Conservation (phyloP, 2,329 filamentous ascomycete species). For the Plectosphaerella cucumerina region DNA sequence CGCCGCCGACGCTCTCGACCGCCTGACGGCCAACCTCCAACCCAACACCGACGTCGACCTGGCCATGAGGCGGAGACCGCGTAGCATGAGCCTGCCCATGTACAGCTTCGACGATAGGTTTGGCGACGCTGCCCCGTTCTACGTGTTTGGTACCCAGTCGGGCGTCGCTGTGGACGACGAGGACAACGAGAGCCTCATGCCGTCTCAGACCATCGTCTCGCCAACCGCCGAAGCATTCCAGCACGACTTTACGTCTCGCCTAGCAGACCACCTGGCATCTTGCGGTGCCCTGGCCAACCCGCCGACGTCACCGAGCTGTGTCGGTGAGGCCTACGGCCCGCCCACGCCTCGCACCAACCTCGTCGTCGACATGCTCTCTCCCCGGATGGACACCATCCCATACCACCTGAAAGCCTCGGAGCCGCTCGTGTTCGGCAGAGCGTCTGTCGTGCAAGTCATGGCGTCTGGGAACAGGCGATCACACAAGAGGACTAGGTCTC, state of each 20-base stretch:
- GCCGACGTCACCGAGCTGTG: constrained; percentile 24
- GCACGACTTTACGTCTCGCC: too few species aligned
- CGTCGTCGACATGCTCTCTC: constrained; percentile 21
- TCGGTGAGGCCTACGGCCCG: constrained; percentile 26
- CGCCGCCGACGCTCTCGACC: constrained; percentile 54
- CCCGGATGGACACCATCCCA: constrained; percentile 22
- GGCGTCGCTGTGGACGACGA: neutral
- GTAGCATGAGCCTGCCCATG: constrained; percentile 47
- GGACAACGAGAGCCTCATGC: constrained; percentile 7
- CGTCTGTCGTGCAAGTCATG: constrained; percentile 32
- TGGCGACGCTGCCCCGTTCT: constrained; percentile 41
- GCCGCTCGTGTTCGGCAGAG: constrained; percentile 33
- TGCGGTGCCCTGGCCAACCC: neutral
- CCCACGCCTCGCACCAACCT: constrained; percentile 9
- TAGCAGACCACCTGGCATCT: neutral
- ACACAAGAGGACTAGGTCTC: constrained; percentile 28
- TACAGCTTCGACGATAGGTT: constrained; percentile 39
- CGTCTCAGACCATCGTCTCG: constrained; percentile 1
- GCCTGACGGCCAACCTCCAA: constrained; percentile 51
- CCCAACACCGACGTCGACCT: constrained; percentile 44
- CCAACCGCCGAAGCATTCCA: neutral
- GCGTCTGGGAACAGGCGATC: constrained; percentile 17
- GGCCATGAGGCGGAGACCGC: constrained; percentile 30
- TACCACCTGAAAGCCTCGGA: constrained; percentile 29
- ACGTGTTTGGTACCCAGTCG: constrained; percentile 37